Evolutionary conservation across 2,329 filamentous ascomycete genomes (phyloP).

Genomic region (Curvularia eragrostidis): DNA sequence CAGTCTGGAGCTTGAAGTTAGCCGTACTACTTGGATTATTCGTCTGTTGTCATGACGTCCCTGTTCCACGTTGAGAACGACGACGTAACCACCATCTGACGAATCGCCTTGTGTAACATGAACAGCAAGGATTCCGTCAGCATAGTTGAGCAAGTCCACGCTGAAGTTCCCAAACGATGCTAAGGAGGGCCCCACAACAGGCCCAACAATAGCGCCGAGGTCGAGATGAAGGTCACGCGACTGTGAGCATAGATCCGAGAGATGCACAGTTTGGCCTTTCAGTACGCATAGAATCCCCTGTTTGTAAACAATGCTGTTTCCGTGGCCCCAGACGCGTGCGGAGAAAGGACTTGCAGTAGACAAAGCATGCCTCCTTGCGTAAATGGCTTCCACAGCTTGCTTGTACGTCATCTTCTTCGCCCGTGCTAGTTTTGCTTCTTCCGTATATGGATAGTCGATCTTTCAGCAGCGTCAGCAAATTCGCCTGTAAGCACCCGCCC

Average conservation of each 20-base stretch:
- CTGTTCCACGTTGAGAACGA: slow-evolving; percentile 35
- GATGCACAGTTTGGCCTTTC: slow-evolving; percentile 59
- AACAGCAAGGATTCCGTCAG: slow-evolving; percentile 42
- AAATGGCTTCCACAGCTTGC: slow-evolving; percentile 64
- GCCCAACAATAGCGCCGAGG: slow-evolving; percentile 25
- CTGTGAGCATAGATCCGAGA: slow-evolving; percentile 63
- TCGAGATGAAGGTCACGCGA: slow-evolving; percentile 25
- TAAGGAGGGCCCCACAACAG: slow-evolving; percentile 10
- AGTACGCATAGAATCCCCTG: slow-evolving; percentile 71
- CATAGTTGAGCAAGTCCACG: slow-evolving; percentile 43
- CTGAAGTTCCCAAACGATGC: slow-evolving; percentile 49
- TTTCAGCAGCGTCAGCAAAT: slow-evolving; percentile 30
- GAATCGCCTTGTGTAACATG: slow-evolving; percentile 23
- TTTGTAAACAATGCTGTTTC: slow-evolving; percentile 67
- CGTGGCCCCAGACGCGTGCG: slow-evolving; percentile 65
- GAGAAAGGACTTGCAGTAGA: slow-evolving; percentile 68
- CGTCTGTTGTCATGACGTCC: slow-evolving; percentile 32
- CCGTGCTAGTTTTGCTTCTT: slow-evolving; percentile 54
- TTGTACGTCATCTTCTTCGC: slow-evolving; percentile 54
- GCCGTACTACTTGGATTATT: slow-evolving; percentile 45
- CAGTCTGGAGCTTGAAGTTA: slow-evolving; percentile 57
- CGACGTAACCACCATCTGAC: slow-evolving; percentile 27
- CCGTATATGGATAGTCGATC: slow-evolving; percentile 53
- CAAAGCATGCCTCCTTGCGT: slow-evolving; percentile 67
- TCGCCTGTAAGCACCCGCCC: slow-evolving; percentile 13